Evolutionary conservation across 2,329 filamentous ascomycete genomes (phyloP).

Genomic region (Corinectria fuckeliana): DNA sequence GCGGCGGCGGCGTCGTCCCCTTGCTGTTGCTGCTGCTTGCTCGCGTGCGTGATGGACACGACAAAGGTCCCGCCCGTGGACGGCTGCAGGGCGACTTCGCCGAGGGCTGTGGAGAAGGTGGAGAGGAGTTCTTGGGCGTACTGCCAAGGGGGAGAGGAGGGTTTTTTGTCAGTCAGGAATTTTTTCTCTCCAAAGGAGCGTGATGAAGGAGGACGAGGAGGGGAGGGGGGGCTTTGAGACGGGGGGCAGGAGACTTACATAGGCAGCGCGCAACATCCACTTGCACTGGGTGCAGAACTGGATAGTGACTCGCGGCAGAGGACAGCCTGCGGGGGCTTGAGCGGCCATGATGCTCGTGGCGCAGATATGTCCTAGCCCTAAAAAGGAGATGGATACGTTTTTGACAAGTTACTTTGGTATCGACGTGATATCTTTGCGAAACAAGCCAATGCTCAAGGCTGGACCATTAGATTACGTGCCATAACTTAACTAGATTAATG

Average conservation of each 20-base stretch:
- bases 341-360: slow-evolving; percentile 17
- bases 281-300: slow-evolving; percentile 93
- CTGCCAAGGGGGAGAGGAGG: slow-evolving; percentile 50
- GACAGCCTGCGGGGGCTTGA: slow-evolving; percentile 18
- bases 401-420: too few species aligned
- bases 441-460: not conserved
- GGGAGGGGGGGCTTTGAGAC: not conserved
- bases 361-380: not conserved
- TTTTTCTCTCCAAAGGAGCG: too few species aligned
- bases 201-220: too few species aligned
- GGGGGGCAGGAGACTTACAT: slow-evolving; percentile 60
- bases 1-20: not conserved
- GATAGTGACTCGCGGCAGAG: slow-evolving; percentile 77
- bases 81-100: slow-evolving; percentile 87
- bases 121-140: slow-evolving; percentile 95
- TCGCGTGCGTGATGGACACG: slow-evolving; percentile 63
- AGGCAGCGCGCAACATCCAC: slow-evolving; percentile 88
- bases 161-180: too few species aligned
- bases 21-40: slow-evolving; percentile 27
- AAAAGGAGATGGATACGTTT: not conserved
- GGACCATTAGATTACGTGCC: too few species aligned
- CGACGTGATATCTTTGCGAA: not conserved
- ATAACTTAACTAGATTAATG: not conserved
- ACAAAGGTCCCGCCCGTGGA: slow-evolving; percentile 84
- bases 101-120: slow-evolving; percentile 83